Base-by-base conservation (phyloP, 306 rosid species). In the Pterocarpus santalinus region DNA sequence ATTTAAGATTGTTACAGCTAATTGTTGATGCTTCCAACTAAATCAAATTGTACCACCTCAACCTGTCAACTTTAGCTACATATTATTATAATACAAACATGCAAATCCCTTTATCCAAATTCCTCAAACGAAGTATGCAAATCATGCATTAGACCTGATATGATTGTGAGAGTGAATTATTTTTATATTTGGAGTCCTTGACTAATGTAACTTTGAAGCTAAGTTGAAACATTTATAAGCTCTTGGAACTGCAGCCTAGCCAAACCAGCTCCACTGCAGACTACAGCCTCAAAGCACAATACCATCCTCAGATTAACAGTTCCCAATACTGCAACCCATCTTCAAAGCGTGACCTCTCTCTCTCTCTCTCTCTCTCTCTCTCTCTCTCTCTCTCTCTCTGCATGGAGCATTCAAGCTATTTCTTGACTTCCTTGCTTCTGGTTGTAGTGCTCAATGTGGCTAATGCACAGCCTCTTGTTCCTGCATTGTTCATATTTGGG, bases 401-500 rank as follows among this genome's bases (percentile, higher is more conserved):
- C 1, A 89, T 89, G 96, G 75, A 49, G 7, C n/a, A 39, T 46
- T 56, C 81, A 64, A 79, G 85, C 61, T 80, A 81, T 83, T 68
- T 32, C 38, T 74, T 86, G 56, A 68, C 72, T 72, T 78, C 28
- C 47, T 65, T 81, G 35, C 41, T 85, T 83, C 69, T 84, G 67
- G 41, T 86, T 82, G 32, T 83, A 41, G 15, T 78, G 78, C 47
- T 85, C 74, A 71, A 66, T 75, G 72, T 69, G 80, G 84, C 78
- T 61, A 74, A 86, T 64, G 94, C 87, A 33, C 92, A 90, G 76
- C 86, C 91, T 53, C 83, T 89, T n/a, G 94, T 94, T 55, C 97
- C 95, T 8, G 97, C 92, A 41, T 35, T 94, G 78, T 85, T 94
- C 89, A 86, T 92, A 75, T 94, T 92, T 80, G 98, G 98, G 43